Evolutionary conservation across 1,284 basidiomycete species (phyloP).

Genomic region (Pyrrhoderma noxium): DNA sequence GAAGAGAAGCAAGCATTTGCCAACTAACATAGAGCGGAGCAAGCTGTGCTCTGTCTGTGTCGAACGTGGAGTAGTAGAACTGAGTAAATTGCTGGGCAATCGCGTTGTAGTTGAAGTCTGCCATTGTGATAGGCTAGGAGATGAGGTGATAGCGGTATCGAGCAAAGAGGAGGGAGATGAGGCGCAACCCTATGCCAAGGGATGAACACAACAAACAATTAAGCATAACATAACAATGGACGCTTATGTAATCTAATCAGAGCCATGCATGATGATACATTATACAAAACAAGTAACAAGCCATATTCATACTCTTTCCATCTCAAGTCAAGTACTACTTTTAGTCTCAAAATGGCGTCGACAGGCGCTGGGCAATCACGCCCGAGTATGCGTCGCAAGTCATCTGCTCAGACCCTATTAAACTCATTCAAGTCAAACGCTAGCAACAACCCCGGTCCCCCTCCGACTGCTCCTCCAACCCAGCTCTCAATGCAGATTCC

Average conservation of each 20-base stretch:
- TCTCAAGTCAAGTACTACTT: no score
- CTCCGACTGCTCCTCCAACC: conserved; percentile 27
- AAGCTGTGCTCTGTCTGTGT: conserved; percentile 49
- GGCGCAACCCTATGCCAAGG: conserved; percentile 11
- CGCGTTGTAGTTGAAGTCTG: conserved; percentile 48
- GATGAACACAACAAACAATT: background rate
- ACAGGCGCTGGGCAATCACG: conserved; percentile 27
- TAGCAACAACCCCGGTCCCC: conserved; percentile 22
- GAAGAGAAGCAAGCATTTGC: conserved; percentile 19
- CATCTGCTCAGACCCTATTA: conserved; percentile 74
- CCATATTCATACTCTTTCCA: conserved; percentile 1
- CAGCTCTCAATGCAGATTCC: conserved; percentile 19
- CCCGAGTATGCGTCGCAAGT: conserved; percentile 72
- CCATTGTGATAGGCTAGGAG: conserved; percentile 39
- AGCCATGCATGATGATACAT: background rate
- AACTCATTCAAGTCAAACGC: conserved; percentile 55
- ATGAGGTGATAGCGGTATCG: conserved; percentile 21
- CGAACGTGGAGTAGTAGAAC: conserved; percentile 74
- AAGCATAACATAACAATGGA: no score
- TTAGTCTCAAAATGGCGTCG: conserved; percentile 17
- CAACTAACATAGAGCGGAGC: conserved; percentile 65
- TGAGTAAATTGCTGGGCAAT: conserved; percentile 63
- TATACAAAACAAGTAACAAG: conserved; percentile 8
- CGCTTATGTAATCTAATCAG: conserved; percentile 6
- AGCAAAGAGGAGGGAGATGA: conserved; percentile 15